These are phyloP conservation scores for Rhodosorus marinus DNA, from an alignment of 23 red algal genomes.

Conservation along the genomic window DNA sequence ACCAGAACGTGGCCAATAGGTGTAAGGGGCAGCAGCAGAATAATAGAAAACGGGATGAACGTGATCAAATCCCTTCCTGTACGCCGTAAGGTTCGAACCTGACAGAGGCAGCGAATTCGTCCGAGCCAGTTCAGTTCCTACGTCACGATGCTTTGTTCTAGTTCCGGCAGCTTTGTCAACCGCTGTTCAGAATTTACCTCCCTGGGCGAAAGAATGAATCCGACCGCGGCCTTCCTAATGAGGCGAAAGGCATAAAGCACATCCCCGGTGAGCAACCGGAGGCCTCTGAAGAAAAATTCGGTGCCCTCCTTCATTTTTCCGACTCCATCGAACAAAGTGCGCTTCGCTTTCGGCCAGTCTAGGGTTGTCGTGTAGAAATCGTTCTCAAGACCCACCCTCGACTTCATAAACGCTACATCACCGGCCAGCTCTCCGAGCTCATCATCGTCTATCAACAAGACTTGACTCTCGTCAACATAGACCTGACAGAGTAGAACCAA, in stretches of 20 bases:
- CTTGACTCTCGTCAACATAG: slow-evolving; percentile 47
- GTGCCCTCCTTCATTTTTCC: slow-evolving; percentile 45
- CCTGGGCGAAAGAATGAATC: slow-evolving; percentile 72
- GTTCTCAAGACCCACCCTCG: slow-evolving; percentile 59
- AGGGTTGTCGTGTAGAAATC: slow-evolving; percentile 47
- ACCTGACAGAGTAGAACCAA: no score
- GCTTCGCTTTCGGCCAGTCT: slow-evolving; percentile 37
- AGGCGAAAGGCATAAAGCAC: slow-evolving; percentile 53
- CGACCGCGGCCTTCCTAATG: slow-evolving; percentile 33
- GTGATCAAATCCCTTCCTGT: slow-evolving; percentile 81
- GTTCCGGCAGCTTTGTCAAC: no score
- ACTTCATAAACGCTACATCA: slow-evolving; percentile 69
- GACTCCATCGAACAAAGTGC: slow-evolving; percentile 30
- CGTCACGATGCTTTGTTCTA: no score
- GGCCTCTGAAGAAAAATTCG: slow-evolving; percentile 84
- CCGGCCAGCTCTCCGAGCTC: slow-evolving; percentile 49
- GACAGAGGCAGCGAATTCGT: no score
- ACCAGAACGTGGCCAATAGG: slow-evolving; percentile 94
- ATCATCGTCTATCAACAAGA: slow-evolving; percentile 70
- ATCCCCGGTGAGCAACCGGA: slow-evolving; percentile 69
- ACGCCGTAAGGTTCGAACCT: slow-evolving; percentile 77
- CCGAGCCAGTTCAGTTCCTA: no score
- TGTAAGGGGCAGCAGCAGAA: slow-evolving; percentile 75
- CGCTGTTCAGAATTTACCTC: no score
- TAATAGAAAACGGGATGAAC: slow-evolving; percentile 78